A percentile compares a stretch with the other conserved stretches of the same genome.
Conservation (phyloP, 129 eudicot genomes). For the Centrapalus pauciflorus region DNA sequence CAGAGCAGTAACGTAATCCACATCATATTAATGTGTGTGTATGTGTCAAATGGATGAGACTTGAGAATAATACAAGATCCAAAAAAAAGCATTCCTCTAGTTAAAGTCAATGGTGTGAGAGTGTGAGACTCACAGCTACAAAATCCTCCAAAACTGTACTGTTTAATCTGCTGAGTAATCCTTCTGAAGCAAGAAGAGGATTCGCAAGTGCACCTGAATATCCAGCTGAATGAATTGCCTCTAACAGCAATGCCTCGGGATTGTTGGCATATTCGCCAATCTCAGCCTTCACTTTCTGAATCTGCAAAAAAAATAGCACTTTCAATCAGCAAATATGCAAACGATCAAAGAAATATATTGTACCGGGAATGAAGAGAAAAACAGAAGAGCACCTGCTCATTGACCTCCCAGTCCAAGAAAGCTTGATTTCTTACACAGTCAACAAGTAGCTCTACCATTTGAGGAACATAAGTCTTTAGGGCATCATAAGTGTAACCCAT, state of each 20-base stretch:
- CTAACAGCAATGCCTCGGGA: slow-evolving; percentile 70
- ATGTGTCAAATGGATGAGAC: not conserved
- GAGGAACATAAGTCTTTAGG: slow-evolving; percentile 68
- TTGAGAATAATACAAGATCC: not conserved
- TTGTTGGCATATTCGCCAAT: slow-evolving; percentile 61
- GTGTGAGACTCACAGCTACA: slow-evolving; percentile 66
- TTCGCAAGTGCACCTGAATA: slow-evolving; percentile 68
- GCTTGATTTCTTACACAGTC: slow-evolving; percentile 87
- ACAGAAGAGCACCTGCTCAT: slow-evolving; percentile 56
- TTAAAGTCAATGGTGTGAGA: slow-evolving; percentile 6
- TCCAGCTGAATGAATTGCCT: slow-evolving; percentile 89
- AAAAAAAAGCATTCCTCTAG: not conserved
- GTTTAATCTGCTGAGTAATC: slow-evolving; percentile 52
- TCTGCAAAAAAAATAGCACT: slow-evolving; percentile 25
- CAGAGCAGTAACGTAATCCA: not conserved
- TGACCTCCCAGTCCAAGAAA: slow-evolving; percentile 85
- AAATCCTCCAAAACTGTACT: slow-evolving; percentile 64
- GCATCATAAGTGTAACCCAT: slow-evolving; percentile 82
- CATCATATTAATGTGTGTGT: not conserved
- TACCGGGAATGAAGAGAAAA: not conserved
- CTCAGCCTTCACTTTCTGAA: slow-evolving; percentile 64
- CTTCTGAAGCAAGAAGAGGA: slow-evolving; percentile 74
- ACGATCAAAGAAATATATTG: not conserved
- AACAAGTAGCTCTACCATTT: slow-evolving; percentile 88
- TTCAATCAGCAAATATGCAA: not conserved